Conservation (phyloP, 2,329 filamentous ascomycete genomes). For the Nothomitra cinnamomea region DNA sequence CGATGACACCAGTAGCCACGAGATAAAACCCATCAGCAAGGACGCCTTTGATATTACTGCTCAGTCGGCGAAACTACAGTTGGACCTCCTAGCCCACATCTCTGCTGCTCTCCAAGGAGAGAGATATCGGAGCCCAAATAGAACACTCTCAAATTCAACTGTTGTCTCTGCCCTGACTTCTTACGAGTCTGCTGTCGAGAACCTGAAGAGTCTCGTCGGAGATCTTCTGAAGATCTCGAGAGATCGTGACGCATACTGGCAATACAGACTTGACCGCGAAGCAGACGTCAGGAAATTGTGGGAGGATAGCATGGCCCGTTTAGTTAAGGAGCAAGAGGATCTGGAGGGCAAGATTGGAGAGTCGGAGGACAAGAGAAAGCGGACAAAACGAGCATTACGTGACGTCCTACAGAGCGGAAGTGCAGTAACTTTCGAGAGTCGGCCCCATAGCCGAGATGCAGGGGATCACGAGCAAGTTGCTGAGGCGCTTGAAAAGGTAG, state of each 20-base stretch:
- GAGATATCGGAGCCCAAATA: slow-evolving; percentile 47
- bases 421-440: slow-evolving; percentile 15
- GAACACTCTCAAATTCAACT: slow-evolving; percentile 58
- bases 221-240: slow-evolving; percentile 83
- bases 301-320: slow-evolving; percentile 97
- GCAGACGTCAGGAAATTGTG: slow-evolving; percentile 85
- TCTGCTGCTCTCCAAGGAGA: slow-evolving; percentile 66
- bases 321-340: slow-evolving; percentile 87
- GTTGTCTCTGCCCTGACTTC: slow-evolving; percentile 63
- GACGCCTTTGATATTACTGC: slow-evolving; percentile 96
- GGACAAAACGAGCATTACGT: slow-evolving; percentile 75
- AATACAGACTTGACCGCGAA: slow-evolving; percentile 83
- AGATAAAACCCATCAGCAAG: slow-evolving; percentile 57
- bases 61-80: slow-evolving; percentile 80
- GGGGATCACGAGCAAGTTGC: slow-evolving; percentile 5
- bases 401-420: slow-evolving; percentile 54
- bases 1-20: slow-evolving; percentile 64
- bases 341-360: slow-evolving; percentile 77
- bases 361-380: slow-evolving; percentile 74
- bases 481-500: slow-evolving; percentile 10
- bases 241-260: slow-evolving; percentile 93
- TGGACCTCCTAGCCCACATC: slow-evolving; percentile 78
- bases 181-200: slow-evolving; percentile 80
- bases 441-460: slow-evolving; percentile 3
- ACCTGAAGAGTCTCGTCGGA: slow-evolving; percentile 66